Conservation (phyloP, 2,329 filamentous ascomycete species). For the Neonectria neomacrospora region DNA sequence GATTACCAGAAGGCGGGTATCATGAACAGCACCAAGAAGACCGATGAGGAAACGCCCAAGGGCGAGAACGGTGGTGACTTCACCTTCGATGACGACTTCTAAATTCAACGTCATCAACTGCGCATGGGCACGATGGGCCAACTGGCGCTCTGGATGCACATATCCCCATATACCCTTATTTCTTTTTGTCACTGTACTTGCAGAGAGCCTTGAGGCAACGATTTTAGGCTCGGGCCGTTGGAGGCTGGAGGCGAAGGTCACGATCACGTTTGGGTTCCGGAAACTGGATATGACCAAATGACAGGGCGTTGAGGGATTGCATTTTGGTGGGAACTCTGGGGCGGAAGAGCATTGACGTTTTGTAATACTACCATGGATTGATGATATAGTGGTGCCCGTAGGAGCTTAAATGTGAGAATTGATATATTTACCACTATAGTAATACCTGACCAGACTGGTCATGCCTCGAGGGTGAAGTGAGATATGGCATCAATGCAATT, state of each 20-base stretch:
- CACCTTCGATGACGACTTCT: conserved; percentile 97
- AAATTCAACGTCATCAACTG: conserved; percentile 54
- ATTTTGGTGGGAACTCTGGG: conserved; percentile 22
- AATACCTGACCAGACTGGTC: too few species aligned
- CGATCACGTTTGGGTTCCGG: conserved; percentile 34
- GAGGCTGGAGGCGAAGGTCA: conserved; percentile 22
- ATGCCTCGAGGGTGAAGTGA: background rate
- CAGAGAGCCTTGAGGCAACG: conserved; percentile 36
- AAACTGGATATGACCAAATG: conserved; percentile 34
- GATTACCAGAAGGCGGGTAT: conserved; percentile 99
- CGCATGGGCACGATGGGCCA: conserved; percentile 14
- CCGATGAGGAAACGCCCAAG: conserved; percentile 63
- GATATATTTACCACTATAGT: conserved; percentile 7
- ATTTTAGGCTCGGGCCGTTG: conserved; percentile 31
- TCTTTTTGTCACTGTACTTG: conserved; percentile 41
- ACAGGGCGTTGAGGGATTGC: conserved; percentile 38
- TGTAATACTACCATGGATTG: conserved; percentile 39
- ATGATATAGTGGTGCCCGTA: conserved; percentile 41
- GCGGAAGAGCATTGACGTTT: conserved; percentile 43
- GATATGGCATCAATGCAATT: too few species aligned
- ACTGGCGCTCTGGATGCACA: conserved; percentile 21
- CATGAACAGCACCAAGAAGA: conserved; percentile 89
- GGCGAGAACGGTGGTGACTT: conserved; percentile 80
- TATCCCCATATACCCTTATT: conserved; percentile 42
- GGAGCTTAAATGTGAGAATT: conserved; percentile 38